Base-by-base conservation (phyloP, 1,139 yeast genomes). In the Saccharomycopsis hybrid region DNA sequence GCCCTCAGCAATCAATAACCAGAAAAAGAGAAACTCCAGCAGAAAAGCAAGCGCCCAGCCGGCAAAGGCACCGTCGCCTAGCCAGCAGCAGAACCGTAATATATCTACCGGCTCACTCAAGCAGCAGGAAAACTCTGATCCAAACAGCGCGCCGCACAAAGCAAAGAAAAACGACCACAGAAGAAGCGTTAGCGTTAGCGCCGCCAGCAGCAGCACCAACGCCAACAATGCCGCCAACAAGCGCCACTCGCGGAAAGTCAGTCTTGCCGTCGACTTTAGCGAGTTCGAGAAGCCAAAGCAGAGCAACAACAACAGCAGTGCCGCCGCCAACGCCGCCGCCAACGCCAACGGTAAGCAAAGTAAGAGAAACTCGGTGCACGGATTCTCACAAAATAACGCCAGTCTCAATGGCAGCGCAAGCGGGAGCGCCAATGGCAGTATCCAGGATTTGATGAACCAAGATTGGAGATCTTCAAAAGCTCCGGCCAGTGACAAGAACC, bases 201-300 rank as follows among this genome's bases (percentile, higher is more conserved):
- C 33, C n/a, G 42, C 38, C 28, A 44, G 32, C 25, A 25, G 18
- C 8, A 37, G n/a, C 29, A 44, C 32, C 36, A n/a, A n/a, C n/a
- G 33, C 24, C 11, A 31, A 30, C 2, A 37, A 29, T 18, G 30
- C 46, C 47, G 41, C 29, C 40, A 37, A 39, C 29, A 49, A 49
- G 37, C 28, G 51, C 7, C 48, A 47, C 29, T 43, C 48, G 5
- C 33, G 51, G 9, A 47, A 28, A 36, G 32, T 36, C 13, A 43
- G 48, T 31, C 11, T 46, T n/a, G 37, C 50, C 13, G 41, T 38
- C n/a, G 53, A 50, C 31, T 50, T 50, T 37, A 32, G 48, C 28
- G 53, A 50, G 11, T 50, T 50, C 38, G 51, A 50, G 29, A 46
- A 40, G 33, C n/a, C n/a, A n/a, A n/a, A n/a, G n/a, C n/a, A n/a